phyloP scores from a whole-genome alignment of 768 basidiomycete species.

The Amanita thiersii region DNA sequence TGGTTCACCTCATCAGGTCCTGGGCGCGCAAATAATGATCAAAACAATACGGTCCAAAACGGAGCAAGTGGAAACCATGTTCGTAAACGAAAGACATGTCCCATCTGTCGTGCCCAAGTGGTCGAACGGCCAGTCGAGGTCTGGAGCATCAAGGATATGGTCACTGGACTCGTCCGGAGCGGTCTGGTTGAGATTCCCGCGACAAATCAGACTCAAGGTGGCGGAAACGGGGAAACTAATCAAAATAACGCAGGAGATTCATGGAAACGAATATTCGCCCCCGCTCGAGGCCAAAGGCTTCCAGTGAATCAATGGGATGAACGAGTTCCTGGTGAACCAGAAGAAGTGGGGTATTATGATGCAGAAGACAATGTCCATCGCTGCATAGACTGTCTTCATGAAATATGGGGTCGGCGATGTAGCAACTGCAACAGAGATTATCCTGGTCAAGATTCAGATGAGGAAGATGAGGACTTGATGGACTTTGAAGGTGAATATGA shows the following conservation, averaged over 20 bases:
- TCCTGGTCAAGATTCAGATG: constrained; percentile 43
- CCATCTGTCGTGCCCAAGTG: constrained; percentile 60
- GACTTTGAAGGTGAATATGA: neutral
- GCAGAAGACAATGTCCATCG: constrained; percentile 72
- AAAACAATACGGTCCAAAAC: constrained; percentile 13
- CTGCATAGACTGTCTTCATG: constrained; percentile 70
- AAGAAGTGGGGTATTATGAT: constrained; percentile 58
- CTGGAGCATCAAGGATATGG: constrained; percentile 65
- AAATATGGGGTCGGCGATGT: constrained; percentile 67
- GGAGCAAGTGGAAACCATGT: constrained; percentile 40
- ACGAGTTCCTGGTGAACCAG: constrained; percentile 20
- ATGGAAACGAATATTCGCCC: constrained; percentile 59
- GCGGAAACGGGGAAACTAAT: constrained; percentile 13
- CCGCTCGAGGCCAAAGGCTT: constrained; percentile 14
- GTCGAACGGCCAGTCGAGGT: constrained; percentile 59
- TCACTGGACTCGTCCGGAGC: constrained; percentile 42
- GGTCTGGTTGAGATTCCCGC: constrained; percentile 34
- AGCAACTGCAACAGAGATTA: constrained; percentile 53
- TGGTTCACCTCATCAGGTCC: constrained; percentile 56
- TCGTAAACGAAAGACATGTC: constrained; percentile 60
- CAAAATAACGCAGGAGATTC: constrained; percentile 32
- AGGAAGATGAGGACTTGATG: constrained; percentile 10
- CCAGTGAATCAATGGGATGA: constrained; percentile 13
- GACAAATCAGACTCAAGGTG: constrained; percentile 16
- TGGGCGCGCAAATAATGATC: constrained; percentile 18